Percentiles rank a stretch among this genome's conserved stretches.
Conservation (phyloP, 2,329 filamentous ascomycete genomes). For the Colletotrichum sublineola region DNA sequence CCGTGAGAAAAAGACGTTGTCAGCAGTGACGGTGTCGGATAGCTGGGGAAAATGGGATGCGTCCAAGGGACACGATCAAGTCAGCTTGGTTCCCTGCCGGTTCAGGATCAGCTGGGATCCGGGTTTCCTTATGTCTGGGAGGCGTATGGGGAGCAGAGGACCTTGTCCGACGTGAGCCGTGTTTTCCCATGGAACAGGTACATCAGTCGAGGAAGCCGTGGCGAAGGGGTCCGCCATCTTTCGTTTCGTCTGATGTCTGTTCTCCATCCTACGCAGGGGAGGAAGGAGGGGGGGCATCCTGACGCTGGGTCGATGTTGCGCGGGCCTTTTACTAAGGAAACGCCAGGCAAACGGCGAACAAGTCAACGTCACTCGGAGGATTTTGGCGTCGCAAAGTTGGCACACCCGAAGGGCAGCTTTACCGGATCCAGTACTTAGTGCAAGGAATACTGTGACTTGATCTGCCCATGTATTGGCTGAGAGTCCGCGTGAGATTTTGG, state of each 20-base stretch:
- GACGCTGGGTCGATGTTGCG: slow-evolving; percentile 31
- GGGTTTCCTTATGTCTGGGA: slow-evolving; percentile 15
- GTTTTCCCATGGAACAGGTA: not conserved
- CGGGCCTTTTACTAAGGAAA: slow-evolving; percentile 3
- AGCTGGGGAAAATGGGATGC: not conserved
- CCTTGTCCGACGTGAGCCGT: slow-evolving; percentile 17
- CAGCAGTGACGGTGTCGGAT: not conserved
- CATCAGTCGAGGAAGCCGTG: not conserved
- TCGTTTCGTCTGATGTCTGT: slow-evolving; percentile 40
- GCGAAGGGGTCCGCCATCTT: slow-evolving; percentile 18
- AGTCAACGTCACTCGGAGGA: slow-evolving; percentile 31
- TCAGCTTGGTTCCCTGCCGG: slow-evolving; percentile 34
- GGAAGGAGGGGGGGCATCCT: not conserved
- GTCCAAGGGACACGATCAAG: slow-evolving; percentile 4
- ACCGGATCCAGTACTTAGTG: not conserved
- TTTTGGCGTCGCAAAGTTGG: not conserved
- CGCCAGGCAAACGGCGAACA: not conserved
- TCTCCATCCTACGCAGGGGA: not conserved
- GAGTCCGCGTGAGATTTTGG: slow-evolving; percentile 20
- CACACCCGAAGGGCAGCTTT: slow-evolving; percentile 21
- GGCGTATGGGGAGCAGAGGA: slow-evolving; percentile 2
- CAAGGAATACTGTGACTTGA: not conserved
- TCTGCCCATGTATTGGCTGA: not conserved
- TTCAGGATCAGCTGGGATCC: slow-evolving; percentile 27
- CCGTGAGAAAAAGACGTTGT: not conserved